Base-by-base conservation (phyloP, 352 stramenopile genomes). In the Chrysophaeum taylorii region DNA sequence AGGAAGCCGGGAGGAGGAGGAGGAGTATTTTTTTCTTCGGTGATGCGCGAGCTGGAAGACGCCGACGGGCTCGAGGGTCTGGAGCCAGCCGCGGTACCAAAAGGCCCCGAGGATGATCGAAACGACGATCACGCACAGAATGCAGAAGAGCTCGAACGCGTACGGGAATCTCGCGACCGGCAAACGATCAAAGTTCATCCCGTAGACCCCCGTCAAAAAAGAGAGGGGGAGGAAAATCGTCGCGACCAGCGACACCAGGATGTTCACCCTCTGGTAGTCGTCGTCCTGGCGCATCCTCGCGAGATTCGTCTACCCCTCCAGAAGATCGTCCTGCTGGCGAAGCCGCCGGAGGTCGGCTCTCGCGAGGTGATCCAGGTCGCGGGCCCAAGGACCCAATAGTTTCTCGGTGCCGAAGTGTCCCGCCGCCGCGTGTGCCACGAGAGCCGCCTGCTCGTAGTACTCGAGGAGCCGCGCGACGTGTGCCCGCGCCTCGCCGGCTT, bases 121-220 rank as follows among this genome's bases (percentile, higher is more conserved):
- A 25, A 57, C 23, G 45, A 57, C 31, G 45, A 5, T 25, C 18
- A 27, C 12, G 45, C 9, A 12, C 9, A 57, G 7, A 25, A 62
- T 7, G 50, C 2, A 38, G 50, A 62, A 62, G 15, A 4, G 4
- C 7, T 9, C 23, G 27, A 62, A 62, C 25, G 50, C 23, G 4
- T 21, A 35, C 2, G 2, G 25, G 4, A 38, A 12, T 2, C 14
- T 2, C n/a, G 15, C 7, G 25, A 62, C 14, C 9, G 50, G 50
- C 7, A 62, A 9, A 31, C 2, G 14, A 9, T 62, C 27, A 31
- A 62, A 62, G 27, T 62, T 62, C 50, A 62, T 62, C 5, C 50
- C 50, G 50, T 39, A 62, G 50, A 62, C 50, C 25, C 50, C 50
- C 25, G n/a, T 62, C 7, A 62, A 5, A 27, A 57, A 93, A 72